These are phyloP conservation scores for Trichophyton rubrum DNA, from an alignment of 2,329 filamentous ascomycete genomes.

Conservation along the genomic window DNA sequence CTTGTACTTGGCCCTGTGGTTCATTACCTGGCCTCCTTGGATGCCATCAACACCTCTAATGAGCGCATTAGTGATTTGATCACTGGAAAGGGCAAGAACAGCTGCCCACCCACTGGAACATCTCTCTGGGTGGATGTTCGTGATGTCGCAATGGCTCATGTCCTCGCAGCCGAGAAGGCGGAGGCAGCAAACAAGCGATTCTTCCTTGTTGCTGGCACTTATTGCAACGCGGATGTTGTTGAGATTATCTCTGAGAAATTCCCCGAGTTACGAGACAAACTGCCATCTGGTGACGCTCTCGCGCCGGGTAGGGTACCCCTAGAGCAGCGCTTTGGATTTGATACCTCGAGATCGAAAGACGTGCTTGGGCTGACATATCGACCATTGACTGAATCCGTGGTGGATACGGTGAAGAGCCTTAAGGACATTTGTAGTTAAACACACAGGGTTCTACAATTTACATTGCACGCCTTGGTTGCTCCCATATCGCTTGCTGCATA, in stretches of 20 bases:
- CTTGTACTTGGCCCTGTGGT: slow-evolving; percentile 52
- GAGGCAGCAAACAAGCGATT: slow-evolving; percentile 37
- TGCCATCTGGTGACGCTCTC: slow-evolving; percentile 26
- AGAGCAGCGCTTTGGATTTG: slow-evolving; percentile 21
- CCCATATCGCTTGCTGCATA: no score
- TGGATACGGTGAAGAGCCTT: slow-evolving; percentile 15
- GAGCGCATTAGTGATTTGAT: slow-evolving; percentile 51
- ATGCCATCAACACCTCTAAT: slow-evolving; percentile 62
- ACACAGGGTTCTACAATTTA: not conserved
- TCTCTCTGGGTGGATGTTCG: slow-evolving; percentile 47
- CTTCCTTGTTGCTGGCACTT: slow-evolving; percentile 32
- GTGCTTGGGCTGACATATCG: slow-evolving; percentile 31
- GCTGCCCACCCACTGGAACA: slow-evolving; percentile 45
- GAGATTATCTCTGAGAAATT: slow-evolving; percentile 32
- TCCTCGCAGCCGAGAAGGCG: slow-evolving; percentile 34
- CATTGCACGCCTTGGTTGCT: no score
- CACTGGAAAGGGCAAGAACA: slow-evolving; percentile 45
- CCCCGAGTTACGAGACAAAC: slow-evolving; percentile 30
- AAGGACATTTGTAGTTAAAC: slow-evolving; percentile 2
- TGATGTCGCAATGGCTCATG: slow-evolving; percentile 38
- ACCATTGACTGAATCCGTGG: slow-evolving; percentile 11
- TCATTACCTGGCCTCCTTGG: slow-evolving; percentile 50
- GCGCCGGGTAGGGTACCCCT: slow-evolving; percentile 20
- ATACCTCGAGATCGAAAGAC: slow-evolving; percentile 31
- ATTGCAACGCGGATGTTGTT: slow-evolving; percentile 32